Percentiles rank a stretch among this genome's conserved stretches.
phyloP scores from a whole-genome alignment of 306 rosid genomes.

The Dryas alaskensis region DNA sequence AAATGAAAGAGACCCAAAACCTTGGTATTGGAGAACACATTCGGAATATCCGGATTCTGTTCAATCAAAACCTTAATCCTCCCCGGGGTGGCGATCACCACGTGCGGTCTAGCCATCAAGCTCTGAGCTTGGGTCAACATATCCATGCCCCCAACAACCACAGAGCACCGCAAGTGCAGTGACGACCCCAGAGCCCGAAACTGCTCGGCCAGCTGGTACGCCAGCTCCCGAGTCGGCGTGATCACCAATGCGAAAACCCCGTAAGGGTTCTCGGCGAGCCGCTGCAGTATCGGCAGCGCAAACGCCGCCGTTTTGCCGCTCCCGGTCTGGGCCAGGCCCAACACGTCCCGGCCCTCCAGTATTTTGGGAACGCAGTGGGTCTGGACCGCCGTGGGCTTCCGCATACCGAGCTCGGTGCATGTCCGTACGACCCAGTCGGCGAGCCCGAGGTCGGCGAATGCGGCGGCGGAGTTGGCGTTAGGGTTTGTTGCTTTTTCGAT shows the following conservation, averaged over 20 bases:
- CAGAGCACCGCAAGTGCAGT: slow-evolving; percentile 53
- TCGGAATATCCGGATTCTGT: slow-evolving; percentile 60
- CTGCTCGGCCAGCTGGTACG: slow-evolving; percentile 78
- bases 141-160: slow-evolving; percentile 87
- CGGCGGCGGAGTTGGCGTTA: slow-evolving; percentile 7
- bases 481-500: slow-evolving; percentile 25
- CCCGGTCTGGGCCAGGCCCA: slow-evolving; percentile 82
- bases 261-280: slow-evolving; percentile 58
- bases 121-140: slow-evolving; percentile 56
- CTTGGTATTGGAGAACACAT: slow-evolving; percentile 65
- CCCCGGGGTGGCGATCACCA: slow-evolving; percentile 87
- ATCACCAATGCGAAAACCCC: slow-evolving; percentile 76
- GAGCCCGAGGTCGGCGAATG: slow-evolving; percentile 60
- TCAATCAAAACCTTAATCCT: slow-evolving; percentile 69
- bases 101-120: slow-evolving; percentile 64
- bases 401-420: slow-evolving; percentile 67
- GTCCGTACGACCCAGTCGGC: slow-evolving; percentile 65
- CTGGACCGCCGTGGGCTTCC: slow-evolving; percentile 65
- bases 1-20: slow-evolving; percentile 29
- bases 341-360: slow-evolving; percentile 66
- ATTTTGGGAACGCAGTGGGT: slow-evolving; percentile 63
- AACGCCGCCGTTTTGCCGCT: slow-evolving; percentile 95
- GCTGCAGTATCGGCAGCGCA: slow-evolving; percentile 80
- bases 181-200: slow-evolving; percentile 72
- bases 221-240: slow-evolving; percentile 85